phyloP scores from a whole-genome alignment of 495 filamentous ascomycete species.

The Trichoderma reesei region DNA sequence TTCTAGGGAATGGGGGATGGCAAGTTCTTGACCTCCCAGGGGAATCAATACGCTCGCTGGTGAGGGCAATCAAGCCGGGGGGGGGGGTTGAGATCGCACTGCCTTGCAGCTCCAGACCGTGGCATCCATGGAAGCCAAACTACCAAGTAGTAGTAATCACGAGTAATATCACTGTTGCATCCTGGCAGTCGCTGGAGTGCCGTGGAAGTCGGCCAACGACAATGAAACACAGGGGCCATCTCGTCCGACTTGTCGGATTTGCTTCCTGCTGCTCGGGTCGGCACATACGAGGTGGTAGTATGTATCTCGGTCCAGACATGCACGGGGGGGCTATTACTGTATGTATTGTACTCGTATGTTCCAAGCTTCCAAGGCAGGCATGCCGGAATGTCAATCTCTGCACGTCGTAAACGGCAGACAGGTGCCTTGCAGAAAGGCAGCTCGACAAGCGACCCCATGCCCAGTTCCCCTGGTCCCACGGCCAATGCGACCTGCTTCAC shows the following conservation, averaged over 20 bases:
- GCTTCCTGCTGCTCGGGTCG: not conserved
- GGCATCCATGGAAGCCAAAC: not conserved
- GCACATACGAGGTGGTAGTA: not conserved
- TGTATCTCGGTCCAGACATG: not conserved
- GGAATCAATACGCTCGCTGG: not conserved
- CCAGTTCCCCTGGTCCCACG: not conserved
- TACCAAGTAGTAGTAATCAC: too few species aligned
- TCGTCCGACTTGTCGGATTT: not conserved
- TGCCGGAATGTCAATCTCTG: not conserved
- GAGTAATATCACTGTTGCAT: too few species aligned
- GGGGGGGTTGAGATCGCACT: too few species aligned
- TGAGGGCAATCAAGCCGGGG: too few species aligned
- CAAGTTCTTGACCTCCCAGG: not conserved
- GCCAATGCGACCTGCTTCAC: not conserved
- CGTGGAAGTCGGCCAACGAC: too few species aligned
- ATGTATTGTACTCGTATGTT: too few species aligned
- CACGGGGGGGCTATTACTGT: too few species aligned
- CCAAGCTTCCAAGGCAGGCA: too few species aligned
- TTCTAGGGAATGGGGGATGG: not conserved
- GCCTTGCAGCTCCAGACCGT: not conserved
- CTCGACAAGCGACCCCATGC: conserved; percentile 1
- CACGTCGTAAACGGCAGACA: not conserved
- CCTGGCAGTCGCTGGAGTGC: not conserved
- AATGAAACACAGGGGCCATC: not conserved
- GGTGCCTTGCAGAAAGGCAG: conserved; percentile 1